Conservation (phyloP, 345 rosid species). For the Rhodamnia argentea region DNA sequence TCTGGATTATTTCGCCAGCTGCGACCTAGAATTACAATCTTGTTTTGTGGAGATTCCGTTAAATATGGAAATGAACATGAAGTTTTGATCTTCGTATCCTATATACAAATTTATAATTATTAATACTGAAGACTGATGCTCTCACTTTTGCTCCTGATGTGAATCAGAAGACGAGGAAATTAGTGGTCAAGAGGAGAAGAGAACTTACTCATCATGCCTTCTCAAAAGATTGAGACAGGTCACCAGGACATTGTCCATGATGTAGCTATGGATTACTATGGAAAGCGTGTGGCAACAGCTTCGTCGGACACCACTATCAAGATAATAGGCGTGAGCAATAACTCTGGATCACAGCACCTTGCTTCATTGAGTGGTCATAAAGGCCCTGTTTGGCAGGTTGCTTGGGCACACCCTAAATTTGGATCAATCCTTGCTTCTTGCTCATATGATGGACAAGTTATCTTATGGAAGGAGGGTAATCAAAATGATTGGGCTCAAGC, state of each 20-base stretch:
- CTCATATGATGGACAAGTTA: constrained; percentile 60
- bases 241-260: constrained; percentile 50
- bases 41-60: neutral
- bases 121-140: neutral
- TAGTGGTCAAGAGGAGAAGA: neutral
- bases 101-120: neutral
- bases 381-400: constrained; percentile 61
- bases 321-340: constrained; percentile 37
- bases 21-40: neutral
- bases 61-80: neutral
- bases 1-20: neutral
- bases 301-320: constrained; percentile 47
- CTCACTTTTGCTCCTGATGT: neutral
- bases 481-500: constrained; percentile 48
- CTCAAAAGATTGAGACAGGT: constrained; percentile 48
- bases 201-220: constrained; percentile 28
- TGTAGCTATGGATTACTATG: constrained; percentile 59
- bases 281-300: constrained; percentile 53
- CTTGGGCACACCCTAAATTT: constrained; percentile 64
- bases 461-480: constrained; percentile 58
- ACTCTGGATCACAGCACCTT: constrained; percentile 35
- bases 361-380: constrained; percentile 46
- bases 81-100: neutral
- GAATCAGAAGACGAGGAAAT: neutral
- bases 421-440: constrained; percentile 55